Evolutionary conservation across 495 filamentous ascomycete genomes (phyloP).

Genomic region (Neurospora sp.): DNA sequence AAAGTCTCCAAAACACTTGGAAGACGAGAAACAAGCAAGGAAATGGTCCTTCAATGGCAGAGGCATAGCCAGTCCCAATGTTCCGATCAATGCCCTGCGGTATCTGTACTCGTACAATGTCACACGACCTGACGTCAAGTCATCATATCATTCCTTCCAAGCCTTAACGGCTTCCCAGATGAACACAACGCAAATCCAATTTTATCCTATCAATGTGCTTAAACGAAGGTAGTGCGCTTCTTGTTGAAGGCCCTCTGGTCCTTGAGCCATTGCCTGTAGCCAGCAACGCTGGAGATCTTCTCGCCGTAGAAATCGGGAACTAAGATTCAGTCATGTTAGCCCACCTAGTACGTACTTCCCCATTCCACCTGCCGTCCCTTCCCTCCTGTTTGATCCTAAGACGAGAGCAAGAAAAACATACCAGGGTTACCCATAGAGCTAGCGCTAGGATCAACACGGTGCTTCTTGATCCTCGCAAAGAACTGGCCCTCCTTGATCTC

Average conservation of each 20-base stretch:
- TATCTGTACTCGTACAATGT: not conserved
- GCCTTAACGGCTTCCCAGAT: not conserved
- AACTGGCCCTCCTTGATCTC: constrained; percentile 83
- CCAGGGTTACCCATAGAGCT: constrained; percentile 47
- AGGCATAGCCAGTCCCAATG: not conserved
- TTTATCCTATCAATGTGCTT: not conserved
- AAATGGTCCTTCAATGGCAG: not conserved
- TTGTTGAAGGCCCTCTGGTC: constrained; percentile 95
- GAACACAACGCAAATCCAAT: not conserved
- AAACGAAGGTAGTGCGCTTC: constrained; percentile 61
- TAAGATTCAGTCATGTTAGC: constrained; percentile 5
- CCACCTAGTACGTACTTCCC: not conserved
- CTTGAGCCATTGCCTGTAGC: constrained; percentile 90
- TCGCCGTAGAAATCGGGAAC: constrained; percentile 72
- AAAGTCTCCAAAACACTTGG: not conserved
- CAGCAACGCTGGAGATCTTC: constrained; percentile 87
- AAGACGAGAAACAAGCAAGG: not conserved
- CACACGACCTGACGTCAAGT: not conserved
- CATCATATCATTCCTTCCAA: not conserved
- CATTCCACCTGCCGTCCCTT: not conserved
- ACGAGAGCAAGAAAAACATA: constrained; percentile 21
- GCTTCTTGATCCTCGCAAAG: constrained; percentile 75
- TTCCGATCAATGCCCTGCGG: not conserved
- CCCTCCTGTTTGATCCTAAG: not conserved
- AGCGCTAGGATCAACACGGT: constrained; percentile 73